A percentile compares a stretch with the other conserved stretches of the same genome.
Conservation (phyloP, 2,329 filamentous ascomycete species). For the Amauroascus verrucosus region DNA sequence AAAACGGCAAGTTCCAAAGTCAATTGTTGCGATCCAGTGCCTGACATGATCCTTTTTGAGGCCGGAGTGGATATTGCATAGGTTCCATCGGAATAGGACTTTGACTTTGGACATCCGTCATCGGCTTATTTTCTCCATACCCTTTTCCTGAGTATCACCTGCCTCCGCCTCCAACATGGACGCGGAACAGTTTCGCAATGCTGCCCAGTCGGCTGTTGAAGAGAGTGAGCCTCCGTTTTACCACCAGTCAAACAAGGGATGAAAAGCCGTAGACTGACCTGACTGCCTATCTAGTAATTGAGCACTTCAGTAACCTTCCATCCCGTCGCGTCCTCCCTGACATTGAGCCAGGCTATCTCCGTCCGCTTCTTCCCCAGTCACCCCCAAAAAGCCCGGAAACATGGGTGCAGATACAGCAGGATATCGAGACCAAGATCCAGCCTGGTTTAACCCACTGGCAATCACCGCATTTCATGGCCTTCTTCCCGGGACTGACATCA, state of each 20-base stretch:
- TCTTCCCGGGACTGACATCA: constrained; percentile 73
- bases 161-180: constrained; percentile 54
- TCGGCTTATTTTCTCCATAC: not conserved
- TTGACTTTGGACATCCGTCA: not conserved
- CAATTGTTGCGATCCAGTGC: not conserved
- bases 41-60: not conserved
- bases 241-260: not conserved
- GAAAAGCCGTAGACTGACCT: not conserved
- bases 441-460: constrained; percentile 94
- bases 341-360: constrained; percentile 76
- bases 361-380: constrained; percentile 63
- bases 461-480: constrained; percentile 89
- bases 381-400: constrained; percentile 55
- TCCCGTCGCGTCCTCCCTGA: constrained; percentile 62
- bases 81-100: not conserved
- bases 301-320: constrained; percentile 69
- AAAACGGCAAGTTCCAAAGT: not conserved
- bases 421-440: constrained; percentile 77
- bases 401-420: constrained; percentile 70
- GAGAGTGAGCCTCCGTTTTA: constrained; percentile 56
- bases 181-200: constrained; percentile 62
- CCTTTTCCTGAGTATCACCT: not conserved
- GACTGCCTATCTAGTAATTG: constrained; percentile 50
- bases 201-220: constrained; percentile 68
- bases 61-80: not conserved